phyloP scores from a whole-genome alignment of 192 early-diverging fungal genomes.

The Podila epicladia region DNA sequence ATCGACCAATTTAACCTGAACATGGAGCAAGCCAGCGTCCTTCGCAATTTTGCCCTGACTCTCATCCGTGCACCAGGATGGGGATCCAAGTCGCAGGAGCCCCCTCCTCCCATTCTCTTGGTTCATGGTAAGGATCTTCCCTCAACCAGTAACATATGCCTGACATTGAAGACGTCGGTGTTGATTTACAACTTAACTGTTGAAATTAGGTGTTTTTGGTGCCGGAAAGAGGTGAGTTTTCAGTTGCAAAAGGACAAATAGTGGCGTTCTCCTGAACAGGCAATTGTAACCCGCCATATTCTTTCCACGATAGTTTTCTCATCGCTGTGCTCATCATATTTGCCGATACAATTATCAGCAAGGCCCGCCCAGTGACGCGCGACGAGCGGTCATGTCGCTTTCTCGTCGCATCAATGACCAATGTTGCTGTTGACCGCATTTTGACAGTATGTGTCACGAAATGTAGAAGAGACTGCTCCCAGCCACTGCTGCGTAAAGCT shows the following conservation, averaged over 20 bases:
- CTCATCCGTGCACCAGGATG: conserved; percentile 54
- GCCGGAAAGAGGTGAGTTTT: conserved; percentile 72
- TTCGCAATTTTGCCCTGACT: conserved; percentile 50
- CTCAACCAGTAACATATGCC: neutral
- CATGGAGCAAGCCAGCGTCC: conserved; percentile 55
- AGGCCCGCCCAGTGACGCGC: conserved; percentile 22
- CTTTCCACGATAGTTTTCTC: conserved; percentile 55
- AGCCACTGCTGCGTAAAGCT: too few species aligned
- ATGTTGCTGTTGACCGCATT: conserved; percentile 83
- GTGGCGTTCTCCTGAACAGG: too few species aligned
- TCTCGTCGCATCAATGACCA: conserved; percentile 77
- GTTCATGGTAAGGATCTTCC: conserved; percentile 52
- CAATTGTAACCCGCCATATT: too few species aligned
- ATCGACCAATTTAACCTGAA: conserved; percentile 54
- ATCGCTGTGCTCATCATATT: conserved; percentile 71
- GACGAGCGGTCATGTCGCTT: conserved; percentile 57
- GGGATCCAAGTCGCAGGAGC: conserved; percentile 17
- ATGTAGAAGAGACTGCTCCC: too few species aligned
- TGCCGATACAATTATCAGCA: conserved; percentile 61
- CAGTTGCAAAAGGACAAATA: too few species aligned
- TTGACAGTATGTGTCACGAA: conserved; percentile 45
- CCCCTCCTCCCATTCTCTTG: conserved; percentile 51
- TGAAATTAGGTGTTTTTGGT: conserved; percentile 66
- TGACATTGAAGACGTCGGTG: neutral
- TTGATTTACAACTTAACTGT: too few species aligned